Base-by-base conservation (phyloP, 2,329 filamentous ascomycete species). In the Aspergillus uvarum region DNA sequence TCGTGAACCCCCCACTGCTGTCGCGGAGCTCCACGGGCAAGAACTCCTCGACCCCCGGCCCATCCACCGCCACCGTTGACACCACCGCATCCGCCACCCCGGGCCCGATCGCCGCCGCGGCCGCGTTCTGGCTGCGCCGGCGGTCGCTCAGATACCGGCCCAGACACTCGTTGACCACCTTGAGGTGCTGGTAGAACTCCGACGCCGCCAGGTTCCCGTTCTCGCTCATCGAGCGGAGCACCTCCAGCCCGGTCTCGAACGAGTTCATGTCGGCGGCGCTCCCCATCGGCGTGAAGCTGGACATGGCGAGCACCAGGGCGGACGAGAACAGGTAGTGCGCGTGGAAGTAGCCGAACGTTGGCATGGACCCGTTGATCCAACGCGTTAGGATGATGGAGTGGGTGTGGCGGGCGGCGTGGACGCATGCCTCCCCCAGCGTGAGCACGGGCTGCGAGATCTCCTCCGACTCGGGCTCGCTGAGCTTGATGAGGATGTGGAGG, bases 281-380 rank as follows among this genome's bases (percentile, higher is more conserved):
- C 5, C 71, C 73, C 47, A 73, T 70, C 1, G 72, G 70, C 2
- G 74, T 68, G 51, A 75, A 72, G 56, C 66, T 72, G 24, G 74
- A 75, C 66, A 77, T 74, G 50, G 72, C 74, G 6, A 77, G 65
- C n/a, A 75, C 72, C 0, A 75, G 61, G 1, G 74, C 72, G 0
- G 74, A 72, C 19, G 74, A 76, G 58, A 77, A 77, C 24, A 77
- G 72, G 47, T 76, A 76, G 61, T 76, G 74, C 0, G 74, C 72
- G 60, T 77, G 73, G 60, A 76, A 77, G 65, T 75, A 77, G 29
- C 74, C 75, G 60, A 75, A 77, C 8, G 73, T 70, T 0, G 75
- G 73, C 24, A 77, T 68, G 10, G 74, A 72, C 21, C 74, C 74
- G 59, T 75, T 74, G 51, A 76, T 74, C 73, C 73, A 77, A 35